These are phyloP conservation scores for Ogataea parapolymorpha DNA, from an alignment of 805 yeast species.

Conservation along the genomic window DNA sequence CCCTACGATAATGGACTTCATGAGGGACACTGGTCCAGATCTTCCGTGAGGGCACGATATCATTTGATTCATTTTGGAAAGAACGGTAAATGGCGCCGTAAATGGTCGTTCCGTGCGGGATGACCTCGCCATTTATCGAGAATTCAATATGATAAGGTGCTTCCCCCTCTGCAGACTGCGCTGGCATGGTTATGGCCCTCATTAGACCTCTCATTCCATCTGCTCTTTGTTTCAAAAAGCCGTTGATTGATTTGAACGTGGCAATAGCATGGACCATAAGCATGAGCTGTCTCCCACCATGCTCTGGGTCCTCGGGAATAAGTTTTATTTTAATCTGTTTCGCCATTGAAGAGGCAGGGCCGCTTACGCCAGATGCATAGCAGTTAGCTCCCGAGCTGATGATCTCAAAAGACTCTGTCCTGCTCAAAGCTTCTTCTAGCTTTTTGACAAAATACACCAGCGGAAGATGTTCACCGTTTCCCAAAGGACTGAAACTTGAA, in stretches of 20 bases:
- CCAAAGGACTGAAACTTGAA: slow-evolving; percentile 30
- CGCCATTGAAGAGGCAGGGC: slow-evolving; percentile 60
- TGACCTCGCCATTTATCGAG: slow-evolving; percentile 49
- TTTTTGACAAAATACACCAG: slow-evolving; percentile 48
- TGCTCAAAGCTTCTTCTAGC: slow-evolving; percentile 68
- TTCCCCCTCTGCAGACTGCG: slow-evolving; percentile 13
- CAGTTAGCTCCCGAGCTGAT: slow-evolving; percentile 41
- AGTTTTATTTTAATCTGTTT: slow-evolving; percentile 65
- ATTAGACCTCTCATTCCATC: slow-evolving; percentile 29
- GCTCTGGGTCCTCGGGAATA: slow-evolving; percentile 30
- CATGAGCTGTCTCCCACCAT: slow-evolving; percentile 30
- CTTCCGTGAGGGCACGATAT: slow-evolving; percentile 41
- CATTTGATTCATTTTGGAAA: slow-evolving; percentile 37
- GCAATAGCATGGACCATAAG: slow-evolving; percentile 59
- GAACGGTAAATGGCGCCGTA: slow-evolving; percentile 69
- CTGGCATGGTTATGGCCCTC: slow-evolving; percentile 21
- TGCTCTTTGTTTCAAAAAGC: slow-evolving; percentile 43
- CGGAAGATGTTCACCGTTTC: slow-evolving; percentile 32
- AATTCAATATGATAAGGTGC: slow-evolving; percentile 49
- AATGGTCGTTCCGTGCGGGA: slow-evolving; percentile 67
- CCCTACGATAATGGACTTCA: slow-evolving; percentile 45
- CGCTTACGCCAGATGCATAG: slow-evolving; percentile 13
- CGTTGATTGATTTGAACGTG: slow-evolving; percentile 50
- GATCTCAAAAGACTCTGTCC: slow-evolving; percentile 72
- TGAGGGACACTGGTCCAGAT: slow-evolving; percentile 61